These are phyloP conservation scores for Colletotrichum sp. DNA, from an alignment of 2,329 filamentous ascomycete species.

Conservation along the genomic window DNA sequence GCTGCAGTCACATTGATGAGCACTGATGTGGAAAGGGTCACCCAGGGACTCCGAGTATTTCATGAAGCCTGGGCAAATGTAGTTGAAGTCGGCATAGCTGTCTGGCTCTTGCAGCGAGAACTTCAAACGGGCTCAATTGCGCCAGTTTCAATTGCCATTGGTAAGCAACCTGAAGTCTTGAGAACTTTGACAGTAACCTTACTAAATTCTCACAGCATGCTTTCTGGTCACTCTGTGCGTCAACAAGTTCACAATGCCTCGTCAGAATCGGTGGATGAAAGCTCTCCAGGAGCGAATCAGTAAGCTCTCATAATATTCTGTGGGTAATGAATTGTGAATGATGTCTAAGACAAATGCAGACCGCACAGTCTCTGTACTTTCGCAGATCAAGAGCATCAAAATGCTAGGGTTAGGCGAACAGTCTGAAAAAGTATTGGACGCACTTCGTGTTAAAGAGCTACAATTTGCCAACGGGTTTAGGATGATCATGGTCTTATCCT, in stretches of 20 bases:
- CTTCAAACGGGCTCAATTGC: background rate
- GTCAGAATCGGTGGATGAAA: background rate
- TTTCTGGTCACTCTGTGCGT: background rate
- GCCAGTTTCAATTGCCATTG: background rate
- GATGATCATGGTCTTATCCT: background rate
- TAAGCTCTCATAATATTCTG: background rate
- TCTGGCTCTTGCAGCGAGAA: background rate
- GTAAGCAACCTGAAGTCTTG: background rate
- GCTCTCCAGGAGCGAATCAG: background rate
- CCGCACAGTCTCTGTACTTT: background rate
- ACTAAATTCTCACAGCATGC: background rate
- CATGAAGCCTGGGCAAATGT: background rate
- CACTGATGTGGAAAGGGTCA: background rate
- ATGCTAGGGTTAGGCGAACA: fast-evolving
- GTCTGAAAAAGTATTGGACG: background rate
- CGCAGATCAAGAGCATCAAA: background rate
- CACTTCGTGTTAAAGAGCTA: background rate
- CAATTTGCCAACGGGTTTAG: background rate
- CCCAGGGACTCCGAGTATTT: background rate
- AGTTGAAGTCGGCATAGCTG: background rate
- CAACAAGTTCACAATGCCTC: background rate
- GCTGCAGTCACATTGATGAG: background rate
- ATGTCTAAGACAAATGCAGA: background rate
- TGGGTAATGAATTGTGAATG: fast-evolving
- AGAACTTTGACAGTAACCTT: fast-evolving